Evolutionary conservation across 345 rosid species (phyloP), one percentile per base, ranked within the genome.

Genomic region (Populus deltoides): DNA sequence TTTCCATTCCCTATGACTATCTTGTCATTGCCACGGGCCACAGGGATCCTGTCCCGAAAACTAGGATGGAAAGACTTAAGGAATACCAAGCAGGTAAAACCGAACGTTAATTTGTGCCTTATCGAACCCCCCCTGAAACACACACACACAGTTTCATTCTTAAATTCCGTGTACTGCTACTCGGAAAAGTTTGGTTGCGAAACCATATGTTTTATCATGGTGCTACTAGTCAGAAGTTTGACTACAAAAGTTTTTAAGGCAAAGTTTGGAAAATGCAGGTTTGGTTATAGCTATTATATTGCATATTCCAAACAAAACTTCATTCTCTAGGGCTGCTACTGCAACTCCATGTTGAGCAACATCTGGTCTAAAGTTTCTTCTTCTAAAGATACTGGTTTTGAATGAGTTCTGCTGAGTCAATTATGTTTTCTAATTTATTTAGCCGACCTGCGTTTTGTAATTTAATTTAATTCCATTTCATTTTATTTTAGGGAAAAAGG

Each of bases 1-100:
- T 38, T 57, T 55, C 43, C 41, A 59, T 88, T 82, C 83, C 80
- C 11, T 93, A 91, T 68, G 95, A 95, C 78, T 93, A 90, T 81
- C 93, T 95, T 65, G 98, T 95, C 39, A 76, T 92, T 75, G 98
- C 98, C 68, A 92, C 97, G 0, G 99, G 98, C 38, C 97, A 90
- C 71, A 72, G 3, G 12, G 97, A 90, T 77, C 55, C 80, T 71
- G 77, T 88, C 18, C 95, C 96, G 5, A 73, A 72, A 72, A 84
- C 91, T 8, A 89, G 88, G 85, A 68, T 73, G 1, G 92, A 89
- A 67, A 95, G 93, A 75, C 88, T 95, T 27, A 69, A 74, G 25
- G 84, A 85, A 1, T 95, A 79, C 83, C 65, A 84, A 83, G 71
- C 80, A 73, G 99, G 99, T 92, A 74, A 78, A 67, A 18, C 45